Conservation (phyloP, 495 filamentous ascomycete genomes). For the Echria macrotheca region DNA sequence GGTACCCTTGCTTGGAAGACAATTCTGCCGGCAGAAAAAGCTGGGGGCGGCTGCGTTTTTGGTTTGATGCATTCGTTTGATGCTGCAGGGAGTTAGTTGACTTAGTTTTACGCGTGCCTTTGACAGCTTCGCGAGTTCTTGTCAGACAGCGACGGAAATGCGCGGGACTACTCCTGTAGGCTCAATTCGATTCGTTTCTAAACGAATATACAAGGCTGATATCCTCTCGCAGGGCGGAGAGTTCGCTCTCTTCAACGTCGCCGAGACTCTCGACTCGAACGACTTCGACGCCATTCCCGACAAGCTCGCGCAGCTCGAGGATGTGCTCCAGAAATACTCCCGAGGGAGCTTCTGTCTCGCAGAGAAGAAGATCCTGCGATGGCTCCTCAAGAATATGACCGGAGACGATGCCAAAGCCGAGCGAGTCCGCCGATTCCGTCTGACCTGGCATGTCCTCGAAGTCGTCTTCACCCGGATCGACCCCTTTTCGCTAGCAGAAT, state of each 20-base stretch:
- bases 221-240: slow-evolving; percentile 18
- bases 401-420: slow-evolving; percentile 35
- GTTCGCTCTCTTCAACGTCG: slow-evolving; percentile 20
- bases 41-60: no score
- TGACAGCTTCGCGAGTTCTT: no score
- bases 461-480: slow-evolving; percentile 38
- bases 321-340: slow-evolving; percentile 24
- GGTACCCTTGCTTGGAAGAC: no score
- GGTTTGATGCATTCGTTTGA: no score
- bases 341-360: slow-evolving; percentile 37
- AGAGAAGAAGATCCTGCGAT: slow-evolving; percentile 44
- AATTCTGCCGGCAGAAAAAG: no score
- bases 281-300: slow-evolving; percentile 30
- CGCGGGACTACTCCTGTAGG: no score
- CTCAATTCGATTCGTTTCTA: no score
- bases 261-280: slow-evolving; percentile 36
- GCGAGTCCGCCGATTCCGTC: slow-evolving; percentile 38
- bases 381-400: slow-evolving; percentile 46
- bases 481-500: slow-evolving; percentile 39
- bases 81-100: no score
- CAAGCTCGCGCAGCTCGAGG: slow-evolving; percentile 36
- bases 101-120: no score
- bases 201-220: slow-evolving; percentile 1
- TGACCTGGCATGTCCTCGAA: slow-evolving; percentile 38
- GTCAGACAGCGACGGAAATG: no score